Conservation (phyloP, 2,329 filamentous ascomycete species). For the Colletotrichum sp. region DNA sequence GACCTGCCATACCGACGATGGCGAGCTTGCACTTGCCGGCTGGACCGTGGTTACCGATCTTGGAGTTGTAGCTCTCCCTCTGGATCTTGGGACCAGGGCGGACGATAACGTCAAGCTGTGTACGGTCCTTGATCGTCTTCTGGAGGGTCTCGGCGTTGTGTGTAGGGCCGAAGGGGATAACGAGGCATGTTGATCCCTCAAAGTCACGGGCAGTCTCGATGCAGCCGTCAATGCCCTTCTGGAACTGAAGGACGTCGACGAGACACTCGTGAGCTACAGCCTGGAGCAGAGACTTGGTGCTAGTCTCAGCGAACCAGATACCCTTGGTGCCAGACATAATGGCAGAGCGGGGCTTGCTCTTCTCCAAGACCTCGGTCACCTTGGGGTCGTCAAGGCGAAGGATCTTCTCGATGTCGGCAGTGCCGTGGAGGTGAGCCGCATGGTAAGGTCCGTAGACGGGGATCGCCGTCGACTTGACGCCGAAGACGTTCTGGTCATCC, state of each 20-base stretch:
- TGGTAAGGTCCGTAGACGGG: constrained; percentile 64
- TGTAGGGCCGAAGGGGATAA: constrained; percentile 56
- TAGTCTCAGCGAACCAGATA: constrained; percentile 41
- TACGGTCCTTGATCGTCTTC: constrained; percentile 45
- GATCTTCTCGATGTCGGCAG: constrained; percentile 48
- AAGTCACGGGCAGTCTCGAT: constrained; percentile 46
- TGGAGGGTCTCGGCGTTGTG: constrained; percentile 52
- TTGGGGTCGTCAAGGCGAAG: constrained; percentile 46
- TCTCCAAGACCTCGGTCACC: constrained; percentile 42
- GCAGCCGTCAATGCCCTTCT: constrained; percentile 53
- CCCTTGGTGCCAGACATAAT: constrained; percentile 59
- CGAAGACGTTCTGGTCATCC: constrained; percentile 41
- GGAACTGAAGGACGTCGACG: constrained; percentile 53
- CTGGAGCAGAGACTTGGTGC: constrained; percentile 46
- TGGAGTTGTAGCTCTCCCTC: constrained; percentile 35
- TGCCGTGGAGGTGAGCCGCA: constrained; percentile 55
- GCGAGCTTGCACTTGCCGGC: constrained; percentile 72
- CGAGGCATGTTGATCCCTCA: constrained; percentile 43
- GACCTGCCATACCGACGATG: constrained; percentile 70
- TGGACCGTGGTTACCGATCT: constrained; percentile 52
- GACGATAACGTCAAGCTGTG: constrained; percentile 47
- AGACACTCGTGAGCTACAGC: constrained; percentile 54
- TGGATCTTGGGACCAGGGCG: constrained; percentile 39
- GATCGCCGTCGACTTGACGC: constrained; percentile 49
- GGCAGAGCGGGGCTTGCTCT: constrained; percentile 48